phyloP scores from a whole-genome alignment of 768 basidiomycete genomes.

The Xerocomus brunneocitrinus region DNA sequence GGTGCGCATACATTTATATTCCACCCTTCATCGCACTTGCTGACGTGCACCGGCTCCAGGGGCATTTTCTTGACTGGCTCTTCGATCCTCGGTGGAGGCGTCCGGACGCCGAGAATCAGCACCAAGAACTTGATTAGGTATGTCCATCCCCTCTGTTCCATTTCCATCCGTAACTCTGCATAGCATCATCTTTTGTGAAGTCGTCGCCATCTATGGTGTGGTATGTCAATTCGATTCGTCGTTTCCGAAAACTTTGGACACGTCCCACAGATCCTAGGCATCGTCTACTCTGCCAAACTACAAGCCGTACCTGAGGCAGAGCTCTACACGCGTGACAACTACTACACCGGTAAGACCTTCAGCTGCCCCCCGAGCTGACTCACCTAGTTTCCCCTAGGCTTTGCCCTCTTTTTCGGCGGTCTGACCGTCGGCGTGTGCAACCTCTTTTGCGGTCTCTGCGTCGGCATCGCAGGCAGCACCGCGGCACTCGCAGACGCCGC shows the following conservation, averaged over 20 bases:
- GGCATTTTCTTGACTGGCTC: constrained; percentile 96
- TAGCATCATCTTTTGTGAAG: constrained; percentile 99
- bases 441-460: constrained; percentile 88
- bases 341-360: constrained; percentile 69
- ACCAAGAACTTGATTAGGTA: constrained; percentile 98
- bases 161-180: not conserved
- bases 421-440: constrained; percentile 93
- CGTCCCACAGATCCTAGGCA: constrained; percentile 75
- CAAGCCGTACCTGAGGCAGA: constrained; percentile 51
- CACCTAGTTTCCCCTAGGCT: constrained; percentile 45
- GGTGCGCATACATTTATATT: constrained; percentile 47
- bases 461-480: constrained; percentile 93
- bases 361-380: not conserved
- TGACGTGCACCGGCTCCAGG: constrained; percentile 44
- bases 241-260: not conserved
- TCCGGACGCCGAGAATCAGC: constrained; percentile 85
- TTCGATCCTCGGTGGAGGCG: constrained; percentile 95
- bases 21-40: not conserved
- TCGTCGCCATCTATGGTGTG: constrained; percentile 97
- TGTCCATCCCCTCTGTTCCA: constrained; percentile 8
- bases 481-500: constrained; percentile 94
- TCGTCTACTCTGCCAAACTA: constrained; percentile 89
- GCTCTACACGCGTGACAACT: constrained; percentile 83
- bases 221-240: constrained; percentile 41
- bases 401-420: constrained; percentile 95